Percentiles rank a stretch among this genome's conserved stretches.
phyloP scores from a whole-genome alignment of 2,329 filamentous ascomycete genomes.

The Claviceps sp. region DNA sequence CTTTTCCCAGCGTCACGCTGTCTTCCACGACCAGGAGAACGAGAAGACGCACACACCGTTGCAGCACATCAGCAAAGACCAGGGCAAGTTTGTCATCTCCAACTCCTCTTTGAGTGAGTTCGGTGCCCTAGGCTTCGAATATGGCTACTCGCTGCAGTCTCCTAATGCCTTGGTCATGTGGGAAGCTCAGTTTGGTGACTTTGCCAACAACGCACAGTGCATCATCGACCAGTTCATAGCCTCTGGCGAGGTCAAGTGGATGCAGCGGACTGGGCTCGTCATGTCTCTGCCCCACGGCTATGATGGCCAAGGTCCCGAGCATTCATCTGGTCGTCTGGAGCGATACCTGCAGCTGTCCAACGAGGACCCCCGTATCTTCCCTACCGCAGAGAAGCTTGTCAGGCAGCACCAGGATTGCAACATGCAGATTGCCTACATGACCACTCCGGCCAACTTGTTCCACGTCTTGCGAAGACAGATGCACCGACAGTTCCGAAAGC shows the following conservation, averaged over 20 bases:
- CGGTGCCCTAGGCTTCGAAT: constrained; percentile 84
- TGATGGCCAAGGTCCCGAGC: constrained; percentile 94
- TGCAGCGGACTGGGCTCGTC: constrained; percentile 92
- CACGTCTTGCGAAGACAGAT: constrained; percentile 94
- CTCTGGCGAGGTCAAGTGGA: constrained; percentile 96
- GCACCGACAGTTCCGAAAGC: constrained; percentile 98
- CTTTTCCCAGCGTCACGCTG: constrained; percentile 94
- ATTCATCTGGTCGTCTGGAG: constrained; percentile 94
- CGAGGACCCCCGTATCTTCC: constrained; percentile 91
- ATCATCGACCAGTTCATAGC: constrained; percentile 99
- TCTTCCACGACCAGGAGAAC: constrained; percentile 93
- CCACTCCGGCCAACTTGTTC: constrained; percentile 91
- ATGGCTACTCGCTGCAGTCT: constrained; percentile 93
- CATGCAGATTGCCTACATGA: constrained; percentile 97
- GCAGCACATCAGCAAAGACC: constrained; percentile 76
- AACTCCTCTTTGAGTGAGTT: constrained; percentile 77
- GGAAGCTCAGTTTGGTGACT: constrained; percentile 99
- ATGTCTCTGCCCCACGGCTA: constrained; percentile 96
- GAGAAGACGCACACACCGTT: constrained; percentile 89
- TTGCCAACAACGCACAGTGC: constrained; percentile 98
- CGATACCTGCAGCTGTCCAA: constrained; percentile 95
- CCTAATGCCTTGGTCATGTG: constrained; percentile 97
- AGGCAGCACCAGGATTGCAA: constrained; percentile 99
- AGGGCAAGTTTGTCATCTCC: constrained; percentile 90
- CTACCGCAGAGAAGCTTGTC: constrained; percentile 73